Base-by-base conservation (phyloP, 768 basidiomycete genomes). In the Psilocybe cubensis region DNA sequence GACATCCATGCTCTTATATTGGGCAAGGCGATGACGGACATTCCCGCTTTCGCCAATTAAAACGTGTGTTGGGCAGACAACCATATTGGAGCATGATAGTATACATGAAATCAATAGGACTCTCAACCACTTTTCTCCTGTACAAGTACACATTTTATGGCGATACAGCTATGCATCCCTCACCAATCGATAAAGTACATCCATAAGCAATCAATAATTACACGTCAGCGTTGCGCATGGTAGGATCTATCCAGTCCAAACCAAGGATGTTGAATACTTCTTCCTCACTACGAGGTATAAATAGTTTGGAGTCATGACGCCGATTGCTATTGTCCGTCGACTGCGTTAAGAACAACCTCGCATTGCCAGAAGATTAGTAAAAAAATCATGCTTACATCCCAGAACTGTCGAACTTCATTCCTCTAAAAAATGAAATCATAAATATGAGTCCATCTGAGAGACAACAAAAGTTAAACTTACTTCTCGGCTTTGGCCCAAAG, bases 1-100 rank as follows among this genome's bases (percentile, higher is more conserved):
- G 92, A 95, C 62, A 91, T 94, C 42, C 92, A 93, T 65, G 80
- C 92, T n/a, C 88, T 96, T 57, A 93, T 98, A 51, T 77, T 99
- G 35, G 96, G 96, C 51, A 96, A 92, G 68, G 92, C 94, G 1
- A 87, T 98, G 67, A 98, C 96, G 1, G 94, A 86, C 12, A 83
- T 94, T 41, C 85, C 85, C 40, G 96, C 96, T 1, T 98, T 98
- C 68, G 82, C 83, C 25, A 87, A 83, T 67, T 85, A 71, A 60
- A n/a, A 2, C 35, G 35, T 4, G 14, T 38, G 35, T n/a, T 38
- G 35, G n/a, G 35, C 35, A 14, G 14, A 5, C 12, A n/a, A n/a
- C n/a, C n/a, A n/a, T n/a, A n/a, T n/a, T n/a, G n/a, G n/a, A n/a
- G n/a, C n/a, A n/a, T n/a, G n/a, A n/a, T n/a, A n/a, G n/a, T n/a